A percentile compares a stretch with the other conserved stretches of the same genome.
Conservation (phyloP, 345 rosid species). For the Excoecaria cochinchinensis region DNA sequence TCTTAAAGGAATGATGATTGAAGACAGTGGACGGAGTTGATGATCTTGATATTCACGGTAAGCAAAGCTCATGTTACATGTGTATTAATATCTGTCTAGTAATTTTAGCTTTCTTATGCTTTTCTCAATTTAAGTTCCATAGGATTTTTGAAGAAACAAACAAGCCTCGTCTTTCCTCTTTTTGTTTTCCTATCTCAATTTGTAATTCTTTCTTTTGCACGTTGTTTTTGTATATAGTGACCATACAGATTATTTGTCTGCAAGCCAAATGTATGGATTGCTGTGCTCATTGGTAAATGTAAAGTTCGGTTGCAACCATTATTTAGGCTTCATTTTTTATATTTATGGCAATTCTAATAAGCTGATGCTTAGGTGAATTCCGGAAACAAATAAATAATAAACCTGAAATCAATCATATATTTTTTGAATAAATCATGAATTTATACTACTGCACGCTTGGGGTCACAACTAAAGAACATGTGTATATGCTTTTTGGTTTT, state of each 20-base stretch:
- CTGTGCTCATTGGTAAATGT: slow-evolving; percentile 20
- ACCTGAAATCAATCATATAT: no score
- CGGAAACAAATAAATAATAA: not conserved
- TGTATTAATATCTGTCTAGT: slow-evolving; percentile 12
- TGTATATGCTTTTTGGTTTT: no score
- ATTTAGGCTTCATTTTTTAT: slow-evolving; percentile 1
- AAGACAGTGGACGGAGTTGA: slow-evolving; percentile 57
- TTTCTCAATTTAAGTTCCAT: slow-evolving; percentile 20
- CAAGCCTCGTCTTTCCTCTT: not conserved
- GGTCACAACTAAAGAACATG: no score
- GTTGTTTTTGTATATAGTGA: slow-evolving; percentile 39
- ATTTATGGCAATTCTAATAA: not conserved
- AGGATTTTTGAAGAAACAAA: slow-evolving; percentile 19
- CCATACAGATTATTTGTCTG: slow-evolving; percentile 23
- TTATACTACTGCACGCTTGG: no score
- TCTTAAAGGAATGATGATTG: slow-evolving; percentile 92
- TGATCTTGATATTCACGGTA: slow-evolving; percentile 36
- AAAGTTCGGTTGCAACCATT: slow-evolving; percentile 18
- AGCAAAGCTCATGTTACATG: slow-evolving; percentile 19
- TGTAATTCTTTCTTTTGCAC: slow-evolving; percentile 30
- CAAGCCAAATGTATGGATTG: slow-evolving; percentile 24
- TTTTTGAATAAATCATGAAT: no score
- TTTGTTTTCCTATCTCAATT: slow-evolving; percentile 4
- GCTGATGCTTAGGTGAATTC: not conserved
- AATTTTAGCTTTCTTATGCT: slow-evolving; percentile 17